Evolutionary conservation across 345 rosid species (phyloP).

Genomic region (Bruguiera gymnorhiza): DNA sequence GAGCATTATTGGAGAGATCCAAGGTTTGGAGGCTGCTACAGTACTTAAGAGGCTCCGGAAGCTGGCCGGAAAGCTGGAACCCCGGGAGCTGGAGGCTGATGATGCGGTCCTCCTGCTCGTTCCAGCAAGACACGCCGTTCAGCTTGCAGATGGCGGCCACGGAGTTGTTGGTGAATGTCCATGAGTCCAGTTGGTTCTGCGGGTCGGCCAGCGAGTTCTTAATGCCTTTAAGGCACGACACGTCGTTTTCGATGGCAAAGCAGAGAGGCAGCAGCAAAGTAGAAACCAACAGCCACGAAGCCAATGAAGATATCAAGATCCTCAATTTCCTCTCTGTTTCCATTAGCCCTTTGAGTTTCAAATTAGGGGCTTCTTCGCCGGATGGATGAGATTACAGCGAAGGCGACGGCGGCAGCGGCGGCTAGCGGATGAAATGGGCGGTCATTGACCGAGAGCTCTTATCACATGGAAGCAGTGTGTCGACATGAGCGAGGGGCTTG

Average conservation of each 20-base stretch:
- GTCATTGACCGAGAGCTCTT: conserved; percentile 39
- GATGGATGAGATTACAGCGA: not conserved
- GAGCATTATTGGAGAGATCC: conserved; percentile 64
- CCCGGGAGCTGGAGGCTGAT: conserved; percentile 48
- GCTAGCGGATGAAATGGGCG: conserved; percentile 15
- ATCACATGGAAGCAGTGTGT: too few species aligned
- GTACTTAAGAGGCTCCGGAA: conserved; percentile 58
- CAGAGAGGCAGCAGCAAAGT: not conserved
- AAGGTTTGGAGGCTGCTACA: conserved; percentile 59
- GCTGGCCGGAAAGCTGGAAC: conserved; percentile 55
- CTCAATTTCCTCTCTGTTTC: conserved; percentile 18
- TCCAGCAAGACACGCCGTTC: conserved; percentile 87
- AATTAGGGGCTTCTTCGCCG: not conserved
- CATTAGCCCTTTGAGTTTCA: not conserved
- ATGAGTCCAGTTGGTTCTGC: conserved; percentile 39
- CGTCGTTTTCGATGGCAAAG: conserved; percentile 56
- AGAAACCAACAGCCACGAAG: not conserved
- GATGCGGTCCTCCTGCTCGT: conserved; percentile 66
- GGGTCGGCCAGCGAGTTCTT: conserved; percentile 47
- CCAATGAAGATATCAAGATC: conserved; percentile 24
- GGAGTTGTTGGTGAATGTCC: conserved; percentile 59
- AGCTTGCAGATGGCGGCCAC: conserved; percentile 58
- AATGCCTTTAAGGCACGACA: conserved; percentile 62
- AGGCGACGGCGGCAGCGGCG: not conserved
- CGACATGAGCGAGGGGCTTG: too few species aligned